Conservation (phyloP, 2,329 filamentous ascomycete genomes). For the Trichoderma arundinaceum region DNA sequence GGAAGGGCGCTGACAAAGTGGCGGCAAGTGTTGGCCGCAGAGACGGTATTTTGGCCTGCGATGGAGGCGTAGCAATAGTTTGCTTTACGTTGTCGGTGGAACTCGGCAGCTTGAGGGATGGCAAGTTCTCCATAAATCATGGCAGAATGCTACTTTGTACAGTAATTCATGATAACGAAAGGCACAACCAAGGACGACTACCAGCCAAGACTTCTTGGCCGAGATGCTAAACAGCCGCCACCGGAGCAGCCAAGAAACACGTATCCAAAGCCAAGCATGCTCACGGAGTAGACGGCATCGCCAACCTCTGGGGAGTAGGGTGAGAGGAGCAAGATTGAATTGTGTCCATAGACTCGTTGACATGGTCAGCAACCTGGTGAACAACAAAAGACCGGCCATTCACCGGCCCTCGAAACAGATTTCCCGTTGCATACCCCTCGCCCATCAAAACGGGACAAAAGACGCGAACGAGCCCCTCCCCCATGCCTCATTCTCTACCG, state of each 20-base stretch:
- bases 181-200: background rate
- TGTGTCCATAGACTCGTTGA: too few relatives aligned
- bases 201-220: constrained; percentile 10
- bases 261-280: constrained; percentile 12
- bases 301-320: background rate
- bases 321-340: background rate
- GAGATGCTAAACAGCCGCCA: background rate
- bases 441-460: background rate
- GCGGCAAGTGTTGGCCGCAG: constrained; percentile 59
- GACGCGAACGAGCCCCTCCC: background rate
- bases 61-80: constrained; percentile 34
- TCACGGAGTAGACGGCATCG: background rate
- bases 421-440: background rate
- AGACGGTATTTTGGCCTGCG: constrained; percentile 64
- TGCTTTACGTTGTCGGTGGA: too few relatives aligned
- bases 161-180: too few relatives aligned
- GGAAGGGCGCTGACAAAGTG: constrained; percentile 52
- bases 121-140: background rate
- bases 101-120: too few relatives aligned
- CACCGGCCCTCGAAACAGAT: background rate
- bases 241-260: constrained; percentile 27
- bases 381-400: background rate
- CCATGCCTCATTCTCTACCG: background rate
- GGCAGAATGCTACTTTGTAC: background rate
- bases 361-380: background rate